Base-by-base conservation (phyloP, 371 early-diverging fungal genomes). In the Apophysomyces variabilis region DNA sequence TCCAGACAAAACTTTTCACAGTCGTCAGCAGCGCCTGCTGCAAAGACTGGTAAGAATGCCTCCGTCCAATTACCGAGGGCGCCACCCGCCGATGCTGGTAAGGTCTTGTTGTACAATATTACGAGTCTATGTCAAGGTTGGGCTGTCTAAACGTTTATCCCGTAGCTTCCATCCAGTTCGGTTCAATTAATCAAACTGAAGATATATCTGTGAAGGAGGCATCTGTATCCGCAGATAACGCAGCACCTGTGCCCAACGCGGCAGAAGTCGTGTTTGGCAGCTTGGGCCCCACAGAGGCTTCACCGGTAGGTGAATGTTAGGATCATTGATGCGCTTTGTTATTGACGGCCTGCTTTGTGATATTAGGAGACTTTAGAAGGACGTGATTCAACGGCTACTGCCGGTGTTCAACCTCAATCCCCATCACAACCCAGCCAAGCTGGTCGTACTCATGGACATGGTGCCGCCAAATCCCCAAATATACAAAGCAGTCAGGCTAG, bases 161-260 rank as follows among this genome's bases (percentile, higher is more conserved):
- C 5, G 21, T 63, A 75, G 70, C 74, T 50, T 73, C 83, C 26
- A 83, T 87, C 70, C 83, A 81, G 45, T 87, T 87, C 76, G 87
- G 87, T 64, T 85, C 87, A 14, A 75, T 87, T 66, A 82, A 80
- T 66, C 77, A 80, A 54, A 37, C 74, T n/a, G 11, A 18, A 9
- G 76, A 71, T 60, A 60, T 68, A 12, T 38, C 71, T 9, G 57
- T 39, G 13, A 57, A 66, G 18, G 62, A 71, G 43, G 47, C 72
- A 11, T 60, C 68, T 35, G 62, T 56, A n/a, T 63, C 56, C 47
- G 66, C 64, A 38, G 64, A 58, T 26, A 61, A 67, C 13, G 62
- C 61, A 14, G 41, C 76, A 44, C 59, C 74, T 54, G 32, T 73
- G 47, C 54, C 21, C 8, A 64, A 75, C 35, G 47, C 74, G 45